Base-by-base conservation (phyloP, 2,329 filamentous ascomycete species). In the Colletotrichum theobromicola region DNA sequence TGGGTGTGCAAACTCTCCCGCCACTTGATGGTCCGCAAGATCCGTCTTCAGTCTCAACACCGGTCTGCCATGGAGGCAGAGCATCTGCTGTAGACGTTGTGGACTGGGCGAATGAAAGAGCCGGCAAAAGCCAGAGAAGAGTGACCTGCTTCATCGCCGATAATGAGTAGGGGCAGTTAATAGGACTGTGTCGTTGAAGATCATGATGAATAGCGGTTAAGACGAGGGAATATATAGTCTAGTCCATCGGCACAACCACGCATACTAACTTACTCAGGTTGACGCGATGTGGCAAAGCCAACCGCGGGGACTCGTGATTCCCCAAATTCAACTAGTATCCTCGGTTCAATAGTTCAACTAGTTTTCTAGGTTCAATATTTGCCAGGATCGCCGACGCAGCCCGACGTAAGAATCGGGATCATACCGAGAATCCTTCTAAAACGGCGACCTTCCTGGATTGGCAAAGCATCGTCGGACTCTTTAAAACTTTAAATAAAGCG, bases 61-160 rank as follows among this genome's bases (percentile, higher is more conserved):
- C 67, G 21, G 67, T 64, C 50, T 70, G 67, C 67, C 67, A 70
- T 10, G 67, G 67, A 4, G 67, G 67, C 16, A 70, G 16, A 15
- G 7, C 37, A 53, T 30, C 24, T 15, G 35, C n/a, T 37, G 64
- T 67, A 15, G 42, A 32, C 13, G 24, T 67, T 15, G 55, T 28
- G 21, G 61, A 28, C 34, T 35, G 21, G 12, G 34, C 61, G 3
- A 28, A 28, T 30, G 61, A 64, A 21, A 64, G 34, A 24, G 34
- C 18, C 15, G 34, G 32, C 37, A 18, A 28, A n/a, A 64, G 32
- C 61, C 37, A 28, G 28, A 64, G 26, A 32, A 64, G 32, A 21
- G 21, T n/a, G 1, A 26, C 8, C 12, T 55, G 50, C 13, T 35
- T 35, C 21, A 64, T 64, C 8, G 61, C 61, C n/a, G 30, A 21